Evolutionary conservation across 75 land plant species (phyloP).

Genomic region (Sequoiadendron giganteum): DNA sequence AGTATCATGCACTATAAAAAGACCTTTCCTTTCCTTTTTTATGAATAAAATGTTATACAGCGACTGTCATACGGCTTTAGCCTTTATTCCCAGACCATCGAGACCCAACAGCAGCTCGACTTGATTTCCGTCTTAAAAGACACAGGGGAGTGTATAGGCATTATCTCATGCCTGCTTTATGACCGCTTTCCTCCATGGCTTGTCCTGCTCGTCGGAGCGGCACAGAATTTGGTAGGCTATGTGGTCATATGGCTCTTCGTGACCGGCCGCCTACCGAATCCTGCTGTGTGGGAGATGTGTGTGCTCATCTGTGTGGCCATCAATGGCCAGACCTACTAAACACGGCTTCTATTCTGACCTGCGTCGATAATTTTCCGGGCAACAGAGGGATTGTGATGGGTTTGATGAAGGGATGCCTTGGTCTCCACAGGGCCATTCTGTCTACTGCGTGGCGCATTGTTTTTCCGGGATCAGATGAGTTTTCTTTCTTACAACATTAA

Average conservation of each 20-base stretch:
- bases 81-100: constrained; percentile 24
- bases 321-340: constrained; percentile 25
- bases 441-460: constrained; percentile 19
- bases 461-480: not conserved
- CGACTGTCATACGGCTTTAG: constrained; percentile 31
- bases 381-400: constrained; percentile 28
- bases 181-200: constrained; percentile 25
- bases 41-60: constrained; percentile 23
- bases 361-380: constrained; percentile 29
- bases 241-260: constrained; percentile 25
- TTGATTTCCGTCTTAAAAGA: constrained; percentile 33
- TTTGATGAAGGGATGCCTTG: constrained; percentile 33
- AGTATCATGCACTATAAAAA: too few species aligned
- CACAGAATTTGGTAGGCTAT: constrained; percentile 20
- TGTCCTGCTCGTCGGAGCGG: constrained; percentile 22
- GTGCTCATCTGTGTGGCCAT: constrained; percentile 22
- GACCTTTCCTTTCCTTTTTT: too few species aligned
- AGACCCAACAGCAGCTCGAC: constrained; percentile 22
- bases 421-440: constrained; percentile 34
- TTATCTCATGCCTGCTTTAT: constrained; percentile 20
- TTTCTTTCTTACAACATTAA: constrained; percentile 30
- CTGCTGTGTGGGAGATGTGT: constrained; percentile 36
- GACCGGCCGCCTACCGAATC: constrained; percentile 7
- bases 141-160: constrained; percentile 23
- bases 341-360: constrained; percentile 27